These are phyloP conservation scores for Cyberlindnera euphorbiae DNA, from an alignment of 805 yeast species.

Conservation along the genomic window DNA sequence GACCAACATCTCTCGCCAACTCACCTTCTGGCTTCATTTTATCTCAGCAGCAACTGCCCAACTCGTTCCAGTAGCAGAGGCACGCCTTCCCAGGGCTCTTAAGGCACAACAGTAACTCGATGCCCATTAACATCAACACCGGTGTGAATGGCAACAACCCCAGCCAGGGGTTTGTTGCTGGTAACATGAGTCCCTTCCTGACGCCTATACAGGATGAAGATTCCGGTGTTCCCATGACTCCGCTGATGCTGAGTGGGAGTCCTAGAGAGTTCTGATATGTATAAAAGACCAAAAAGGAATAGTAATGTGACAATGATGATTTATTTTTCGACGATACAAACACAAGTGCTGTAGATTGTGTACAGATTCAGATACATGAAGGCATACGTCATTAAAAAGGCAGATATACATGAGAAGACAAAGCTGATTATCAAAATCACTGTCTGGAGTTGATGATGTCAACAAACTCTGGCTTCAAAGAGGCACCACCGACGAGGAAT, in stretches of 20 bases:
- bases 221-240: conserved; percentile 23
- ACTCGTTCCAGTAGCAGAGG: conserved; percentile 16
- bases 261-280: too few species aligned
- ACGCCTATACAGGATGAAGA: conserved; percentile 17
- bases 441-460: conserved; percentile 91
- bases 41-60: conserved; percentile 18
- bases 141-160: neutral
- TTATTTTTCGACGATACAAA: neutral
- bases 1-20: conserved; percentile 20
- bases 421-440: conserved; percentile 33
- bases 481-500: conserved; percentile 99
- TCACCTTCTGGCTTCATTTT: conserved; percentile 22
- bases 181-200: conserved; percentile 22
- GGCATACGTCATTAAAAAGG: too few species aligned
- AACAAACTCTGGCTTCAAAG: conserved; percentile 95
- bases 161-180: conserved; percentile 2
- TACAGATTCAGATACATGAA: neutral
- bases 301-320: neutral
- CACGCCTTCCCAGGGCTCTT: conserved; percentile 14
- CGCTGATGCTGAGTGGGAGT: conserved; percentile 15
- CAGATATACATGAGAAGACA: too few species aligned
- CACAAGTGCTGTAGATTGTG: neutral
- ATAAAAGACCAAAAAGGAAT: too few species aligned
- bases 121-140: too few species aligned
- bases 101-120: conserved; percentile 11